Evolutionary conservation across 1,284 basidiomycete genomes (phyloP).

Genomic region (Boletus smithii): DNA sequence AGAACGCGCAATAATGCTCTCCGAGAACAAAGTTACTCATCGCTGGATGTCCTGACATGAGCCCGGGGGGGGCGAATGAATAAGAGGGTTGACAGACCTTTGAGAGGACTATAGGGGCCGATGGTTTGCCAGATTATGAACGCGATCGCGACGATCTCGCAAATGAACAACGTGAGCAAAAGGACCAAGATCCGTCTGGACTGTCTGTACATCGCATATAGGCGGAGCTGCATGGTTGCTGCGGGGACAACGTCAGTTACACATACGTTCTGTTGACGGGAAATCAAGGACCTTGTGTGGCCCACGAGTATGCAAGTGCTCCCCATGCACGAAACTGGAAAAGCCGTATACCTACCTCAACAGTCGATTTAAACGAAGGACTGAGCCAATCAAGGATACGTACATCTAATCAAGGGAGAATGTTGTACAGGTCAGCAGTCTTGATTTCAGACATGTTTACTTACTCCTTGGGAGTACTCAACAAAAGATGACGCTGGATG

Average conservation of each 20-base stretch:
- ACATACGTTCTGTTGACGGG: background rate
- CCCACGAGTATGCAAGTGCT: conserved; percentile 33
- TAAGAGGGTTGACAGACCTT: conserved; percentile 14
- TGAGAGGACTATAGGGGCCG: conserved; percentile 23
- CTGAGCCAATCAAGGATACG: background rate
- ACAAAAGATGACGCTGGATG: background rate
- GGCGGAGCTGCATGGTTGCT: conserved; percentile 34
- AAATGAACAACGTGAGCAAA: conserved; percentile 19
- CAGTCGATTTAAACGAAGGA: conserved; percentile 1
- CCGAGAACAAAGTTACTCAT: background rate
- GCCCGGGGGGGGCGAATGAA: background rate
- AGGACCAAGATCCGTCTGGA: conserved; percentile 21
- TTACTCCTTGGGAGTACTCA: conserved; percentile 24
- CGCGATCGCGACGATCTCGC: conserved; percentile 28
- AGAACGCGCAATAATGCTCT: conserved; percentile 20
- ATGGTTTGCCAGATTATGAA: conserved; percentile 27
- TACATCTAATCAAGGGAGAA: conserved; percentile 20
- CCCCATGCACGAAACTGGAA: conserved; percentile 34
- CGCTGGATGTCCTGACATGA: conserved; percentile 9
- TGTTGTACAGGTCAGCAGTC: conserved; percentile 1
- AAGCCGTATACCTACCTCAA: conserved; percentile 23
- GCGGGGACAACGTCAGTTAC: conserved; percentile 1
- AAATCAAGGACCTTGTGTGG: conserved; percentile 28
- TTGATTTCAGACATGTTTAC: conserved; percentile 6
- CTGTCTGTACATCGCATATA: conserved; percentile 33